Evolutionary conservation across 352 stramenopile genomes (phyloP).

Genomic region (Globisporangium uncinulatum): DNA sequence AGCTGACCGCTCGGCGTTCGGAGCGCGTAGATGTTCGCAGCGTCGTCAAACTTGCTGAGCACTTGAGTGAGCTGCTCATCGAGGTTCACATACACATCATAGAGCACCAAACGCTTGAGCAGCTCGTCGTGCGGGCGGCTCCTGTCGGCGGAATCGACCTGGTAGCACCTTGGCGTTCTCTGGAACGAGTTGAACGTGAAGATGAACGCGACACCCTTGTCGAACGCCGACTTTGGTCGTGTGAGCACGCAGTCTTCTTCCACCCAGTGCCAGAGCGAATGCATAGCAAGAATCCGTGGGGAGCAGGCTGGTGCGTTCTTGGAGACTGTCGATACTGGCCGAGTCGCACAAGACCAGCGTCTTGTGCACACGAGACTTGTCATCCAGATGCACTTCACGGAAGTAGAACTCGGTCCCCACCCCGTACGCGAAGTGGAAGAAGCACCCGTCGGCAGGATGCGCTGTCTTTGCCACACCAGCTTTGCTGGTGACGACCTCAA

Average conservation of each 20-base stretch:
- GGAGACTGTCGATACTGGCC: conserved; percentile 21
- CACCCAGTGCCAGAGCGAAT: conserved; percentile 52
- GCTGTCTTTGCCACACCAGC: conserved; percentile 24
- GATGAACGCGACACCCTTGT: conserved; percentile 6
- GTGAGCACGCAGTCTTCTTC: conserved; percentile 35
- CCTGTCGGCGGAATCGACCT: too few species aligned
- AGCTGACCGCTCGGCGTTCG: conserved; percentile 9
- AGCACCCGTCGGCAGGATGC: conserved; percentile 14
- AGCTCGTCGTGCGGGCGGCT: conserved; percentile 12
- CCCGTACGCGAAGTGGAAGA: conserved; percentile 36
- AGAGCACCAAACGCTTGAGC: conserved; percentile 8
- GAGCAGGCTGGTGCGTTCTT: conserved; percentile 15
- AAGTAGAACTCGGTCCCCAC: conserved; percentile 22
- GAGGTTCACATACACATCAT: conserved; percentile 20
- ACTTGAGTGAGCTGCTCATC: conserved; percentile 10
- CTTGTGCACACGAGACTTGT: background rate
- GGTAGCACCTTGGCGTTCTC: too few species aligned
- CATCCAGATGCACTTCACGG: conserved; percentile 20
- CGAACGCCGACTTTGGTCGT: conserved; percentile 23
- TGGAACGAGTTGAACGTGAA: too few species aligned
- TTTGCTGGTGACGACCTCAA: conserved; percentile 32
- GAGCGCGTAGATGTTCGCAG: conserved; percentile 29
- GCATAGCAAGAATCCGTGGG: conserved; percentile 19
- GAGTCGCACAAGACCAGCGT: conserved; percentile 29
- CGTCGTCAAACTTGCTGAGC: conserved; percentile 41